phyloP scores from a whole-genome alignment of 2,329 filamentous ascomycete genomes.

The Xylariaceae sp. region DNA sequence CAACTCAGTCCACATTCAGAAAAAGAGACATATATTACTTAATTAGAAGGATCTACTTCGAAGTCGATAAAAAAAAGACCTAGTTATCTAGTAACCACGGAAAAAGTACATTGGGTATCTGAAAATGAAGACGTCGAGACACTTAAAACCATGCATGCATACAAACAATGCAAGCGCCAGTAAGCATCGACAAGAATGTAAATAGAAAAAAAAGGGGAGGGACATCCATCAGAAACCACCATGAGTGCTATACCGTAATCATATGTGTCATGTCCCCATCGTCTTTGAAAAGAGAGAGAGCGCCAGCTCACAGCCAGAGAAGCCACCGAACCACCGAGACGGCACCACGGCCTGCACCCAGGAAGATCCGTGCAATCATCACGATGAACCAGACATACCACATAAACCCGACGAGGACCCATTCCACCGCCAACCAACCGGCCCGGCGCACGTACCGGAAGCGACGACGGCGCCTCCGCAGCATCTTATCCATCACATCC shows the following conservation, averaged over 20 bases:
- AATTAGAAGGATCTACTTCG: not conserved
- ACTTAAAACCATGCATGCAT: not conserved
- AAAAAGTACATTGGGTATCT: not conserved
- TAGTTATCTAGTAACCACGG: not conserved
- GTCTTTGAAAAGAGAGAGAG: not conserved
- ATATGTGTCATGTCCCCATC: not conserved
- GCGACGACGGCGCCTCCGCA: constrained; percentile 60
- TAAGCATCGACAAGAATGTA: not conserved
- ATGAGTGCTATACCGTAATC: not conserved
- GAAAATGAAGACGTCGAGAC: not conserved
- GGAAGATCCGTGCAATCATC: constrained; percentile 62
- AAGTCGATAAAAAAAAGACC: not conserved
- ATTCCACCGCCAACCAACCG: constrained; percentile 80
- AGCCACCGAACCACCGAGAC: constrained; percentile 68
- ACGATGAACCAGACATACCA: constrained; percentile 94
- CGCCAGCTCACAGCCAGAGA: constrained; percentile 60
- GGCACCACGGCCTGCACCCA: constrained; percentile 56
- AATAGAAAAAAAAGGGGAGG: not conserved
- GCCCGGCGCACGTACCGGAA: constrained; percentile 70
- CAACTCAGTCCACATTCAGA: not conserved
- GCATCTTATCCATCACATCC: constrained; percentile 72
- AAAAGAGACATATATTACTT: not conserved
- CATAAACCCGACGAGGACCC: constrained; percentile 81
- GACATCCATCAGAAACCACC: not conserved
- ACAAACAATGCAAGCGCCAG: not conserved